Evolutionary conservation across 768 basidiomycete species (phyloP).

Genomic region (Hebeloma cylindrosporum): DNA sequence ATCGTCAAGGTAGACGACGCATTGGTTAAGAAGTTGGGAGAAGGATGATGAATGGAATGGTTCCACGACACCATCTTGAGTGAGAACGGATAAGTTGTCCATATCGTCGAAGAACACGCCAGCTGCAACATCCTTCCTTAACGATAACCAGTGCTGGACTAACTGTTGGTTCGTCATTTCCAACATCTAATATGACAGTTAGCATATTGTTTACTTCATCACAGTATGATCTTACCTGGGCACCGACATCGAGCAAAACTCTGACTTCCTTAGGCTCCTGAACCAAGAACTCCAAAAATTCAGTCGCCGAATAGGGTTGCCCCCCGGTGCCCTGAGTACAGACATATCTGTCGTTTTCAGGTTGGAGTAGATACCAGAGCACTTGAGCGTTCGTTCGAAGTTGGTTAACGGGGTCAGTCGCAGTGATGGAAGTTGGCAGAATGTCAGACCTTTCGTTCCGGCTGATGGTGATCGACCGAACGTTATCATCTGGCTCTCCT

Average conservation of each 20-base stretch:
- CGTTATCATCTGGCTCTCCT: conserved; percentile 24
- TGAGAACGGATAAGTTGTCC: conserved; percentile 37
- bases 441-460: conserved; percentile 50
- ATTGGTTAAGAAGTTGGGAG: conserved; percentile 33
- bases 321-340: conserved; percentile 22
- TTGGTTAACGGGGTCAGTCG: conserved; percentile 39
- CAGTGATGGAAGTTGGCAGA: conserved; percentile 36
- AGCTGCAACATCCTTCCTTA: conserved; percentile 30
- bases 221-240: conserved; percentile 34
- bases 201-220: not conserved
- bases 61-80: conserved; percentile 35
- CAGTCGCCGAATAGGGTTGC: conserved; percentile 19
- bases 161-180: conserved; percentile 46
- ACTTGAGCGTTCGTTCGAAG: conserved; percentile 49
- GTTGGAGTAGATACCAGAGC: conserved; percentile 35
- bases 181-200: conserved; percentile 30
- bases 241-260: conserved; percentile 56
- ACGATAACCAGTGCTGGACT: conserved; percentile 40
- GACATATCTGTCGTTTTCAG: conserved; percentile 41
- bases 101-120: conserved; percentile 43
- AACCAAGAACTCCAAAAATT: conserved; percentile 34
- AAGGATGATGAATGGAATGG: conserved; percentile 38
- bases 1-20: conserved; percentile 53
- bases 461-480: conserved; percentile 54
- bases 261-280: conserved; percentile 38